Base-by-base conservation (phyloP, 768 basidiomycete species). In the Candolleomyces aberdarensis region DNA sequence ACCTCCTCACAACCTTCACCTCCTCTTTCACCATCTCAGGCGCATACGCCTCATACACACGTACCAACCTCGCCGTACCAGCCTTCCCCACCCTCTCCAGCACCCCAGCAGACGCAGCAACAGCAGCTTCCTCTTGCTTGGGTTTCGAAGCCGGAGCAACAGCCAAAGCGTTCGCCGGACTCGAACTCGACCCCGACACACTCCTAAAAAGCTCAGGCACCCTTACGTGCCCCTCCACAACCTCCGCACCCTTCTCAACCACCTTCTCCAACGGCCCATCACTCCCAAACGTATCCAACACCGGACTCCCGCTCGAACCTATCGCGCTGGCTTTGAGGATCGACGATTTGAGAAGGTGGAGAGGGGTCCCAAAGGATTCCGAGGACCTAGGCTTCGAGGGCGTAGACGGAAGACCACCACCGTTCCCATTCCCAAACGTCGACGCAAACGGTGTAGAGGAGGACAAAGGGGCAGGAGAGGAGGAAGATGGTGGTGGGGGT, bases 201-300 rank as follows among this genome's bases (percentile, higher is more conserved):
- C 64, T 26, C 26, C 26, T 13, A 5, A 26, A 26, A 3, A 47
- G 41, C n/a, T 43, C 41, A 43, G 41, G 41, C 26, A 26, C 26
- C 26, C 3, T 26, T 1, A 43, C 41, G 41, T 43, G 41, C 41
- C 62, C 69, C 15, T 62, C 60, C 36, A 63, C 67, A 36, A 58
- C 70, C 6, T 67, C 67, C 3, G 70, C 68, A 5, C 60, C 62
- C 58, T 66, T 67, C 17, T 63, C 83, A 0, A 84, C 75, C 5
- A 81, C 82, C 63, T 79, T 77, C 13, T 80, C 76, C 7, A 86
- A 65, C 0, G 83, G 79, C 2, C 84, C 85, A 65, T 89, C 87
- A 0, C 87, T 83, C 0, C 41, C 59, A 31, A 60, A 19, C 14
- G 48, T 36, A 20, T 71, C 70, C 9, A 87, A 69, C n/a, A 86